Evolutionary conservation across 768 basidiomycete species (phyloP), one percentile per base, ranked within the genome.

Genomic region (Leucocoprinus leucothites): DNA sequence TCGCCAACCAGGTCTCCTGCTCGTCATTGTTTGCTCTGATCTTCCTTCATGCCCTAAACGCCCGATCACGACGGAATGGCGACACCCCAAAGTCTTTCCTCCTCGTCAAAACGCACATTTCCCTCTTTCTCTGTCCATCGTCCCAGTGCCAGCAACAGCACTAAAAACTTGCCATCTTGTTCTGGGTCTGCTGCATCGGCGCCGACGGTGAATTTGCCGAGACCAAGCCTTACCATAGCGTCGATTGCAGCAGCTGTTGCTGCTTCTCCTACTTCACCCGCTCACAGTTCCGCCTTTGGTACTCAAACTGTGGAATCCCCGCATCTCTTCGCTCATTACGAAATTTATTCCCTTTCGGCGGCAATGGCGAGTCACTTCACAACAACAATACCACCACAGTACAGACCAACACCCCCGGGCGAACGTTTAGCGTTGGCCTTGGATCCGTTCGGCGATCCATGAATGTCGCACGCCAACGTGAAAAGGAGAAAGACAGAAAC

Each of bases 261-360:
- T 16, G 53, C 53, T n/a, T 55, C 53, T 13, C 45, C 53, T 25
- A 48, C 38, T 6, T 28, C 46, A 9, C 26, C 18, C 14, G 35
- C 45, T 14, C 18, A n/a, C n/a, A n/a, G n/a, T n/a, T n/a, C n/a
- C n/a, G 28, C 5, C 31, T 5, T n/a, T n/a, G 31, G 31, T 34
- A 6, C 5, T 13, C 31, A 34, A 5, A 34, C 31, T 34, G 64
- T 66, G 67, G 68, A 42, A 67, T 66, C 51, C 65, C 69, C 47
- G 57, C 69, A 40, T 65, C 31, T 34, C 13, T 72, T 68, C 84
- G 86, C 54, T 73, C 84, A 0, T 69, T 89, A 65, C 83, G 86
- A 52, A 87, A 80, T 58, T 69, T 89, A 41, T 76, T 89, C 36
- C 84, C 86, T 1, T 87, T 89, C 67, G 82, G 83, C 24, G 26